Evolutionary conservation across 805 yeast species (phyloP), one percentile per base, ranked within the genome.

Genomic region (Hemisphaericaspora nanyangensis): DNA sequence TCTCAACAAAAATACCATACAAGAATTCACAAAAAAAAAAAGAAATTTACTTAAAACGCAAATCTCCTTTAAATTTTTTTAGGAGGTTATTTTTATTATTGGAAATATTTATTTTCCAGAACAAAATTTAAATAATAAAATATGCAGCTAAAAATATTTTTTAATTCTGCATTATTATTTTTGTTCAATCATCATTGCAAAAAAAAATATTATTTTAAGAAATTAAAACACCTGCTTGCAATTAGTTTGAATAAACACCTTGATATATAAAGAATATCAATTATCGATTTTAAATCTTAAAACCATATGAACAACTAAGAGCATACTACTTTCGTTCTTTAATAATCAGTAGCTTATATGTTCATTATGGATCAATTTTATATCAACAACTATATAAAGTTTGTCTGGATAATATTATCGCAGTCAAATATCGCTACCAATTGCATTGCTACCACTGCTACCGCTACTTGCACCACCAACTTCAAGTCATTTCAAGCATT

Each of bases 331-430:
- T n/a, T n/a, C n/a, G n/a, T n/a, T n/a, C n/a, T n/a, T n/a, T n/a
- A n/a, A n/a, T n/a, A n/a, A n/a, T n/a, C n/a, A n/a, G n/a, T n/a
- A n/a, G n/a, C n/a, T n/a, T n/a, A n/a, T n/a, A n/a, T n/a, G n/a
- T n/a, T n/a, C n/a, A n/a, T n/a, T 11, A 40, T 36, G 40, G 40
- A 40, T 17, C 44, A 36, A n/a, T 42, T 42, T 22, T 42, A 38
- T 17, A 35, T 38, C 11, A 34, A 17, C 8, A 35, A 35, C 28
- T 42, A 42, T 30, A 31, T 34, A 10, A 35, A 38, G 15, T 31
- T 38, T 25, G 34, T 34, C 6, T 33, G 38, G 34, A 34, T 31
- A 12, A 34, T 42, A 28, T 8, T 35, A 40, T 37, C 35, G 3
- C 20, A 17, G n/a, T n/a, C n/a, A n/a, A n/a, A n/a, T n/a, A n/a